These are phyloP conservation scores for Pythium aristosporum DNA, from an alignment of 352 stramenopile genomes.

Conservation along the genomic window DNA sequence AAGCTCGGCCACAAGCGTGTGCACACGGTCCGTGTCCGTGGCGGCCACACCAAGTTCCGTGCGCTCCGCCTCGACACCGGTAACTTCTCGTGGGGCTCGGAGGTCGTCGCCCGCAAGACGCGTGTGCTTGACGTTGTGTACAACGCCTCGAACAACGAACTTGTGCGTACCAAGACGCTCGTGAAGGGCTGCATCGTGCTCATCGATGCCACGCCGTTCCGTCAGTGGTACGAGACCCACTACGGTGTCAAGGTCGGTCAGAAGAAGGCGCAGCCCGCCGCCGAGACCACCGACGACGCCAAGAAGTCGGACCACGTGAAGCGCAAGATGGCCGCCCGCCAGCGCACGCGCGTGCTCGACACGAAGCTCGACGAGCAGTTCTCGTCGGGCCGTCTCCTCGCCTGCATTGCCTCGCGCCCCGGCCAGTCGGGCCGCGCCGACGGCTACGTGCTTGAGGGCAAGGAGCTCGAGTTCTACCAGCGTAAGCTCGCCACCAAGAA, in stretches of 20 bases:
- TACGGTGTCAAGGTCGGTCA: slow-evolving; percentile 94
- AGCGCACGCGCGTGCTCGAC: slow-evolving; percentile 93
- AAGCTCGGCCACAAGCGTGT: slow-evolving; percentile 98
- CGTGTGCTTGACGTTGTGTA: slow-evolving; percentile 99
- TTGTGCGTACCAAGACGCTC: slow-evolving; percentile 99
- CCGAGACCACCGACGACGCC: slow-evolving; percentile 75
- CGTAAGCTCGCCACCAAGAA: slow-evolving; percentile 99
- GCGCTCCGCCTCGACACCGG: slow-evolving; percentile 97
- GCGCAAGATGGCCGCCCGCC: slow-evolving; percentile 93
- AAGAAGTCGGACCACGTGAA: slow-evolving; percentile 94
- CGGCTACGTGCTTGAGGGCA: slow-evolving; percentile 99
- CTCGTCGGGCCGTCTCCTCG: slow-evolving; percentile 93
- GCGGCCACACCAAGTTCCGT: slow-evolving; percentile 99
- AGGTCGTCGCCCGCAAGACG: slow-evolving; percentile 97
- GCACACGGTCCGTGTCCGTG: slow-evolving; percentile 93
- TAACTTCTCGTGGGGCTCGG: slow-evolving; percentile 99
- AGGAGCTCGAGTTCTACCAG: slow-evolving; percentile 99
- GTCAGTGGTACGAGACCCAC: slow-evolving; percentile 99
- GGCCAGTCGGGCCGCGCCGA: slow-evolving; percentile 98
- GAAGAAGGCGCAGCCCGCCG: slow-evolving; percentile 85
- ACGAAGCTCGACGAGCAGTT: slow-evolving; percentile 97
- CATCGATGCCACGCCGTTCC: slow-evolving; percentile 99
- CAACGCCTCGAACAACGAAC: slow-evolving; percentile 99
- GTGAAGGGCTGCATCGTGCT: slow-evolving; percentile 99
- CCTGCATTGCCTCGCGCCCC: slow-evolving; percentile 96